Base-by-base conservation (phyloP, 495 filamentous ascomycete genomes). In the Penicillium robsamsonii region DNA sequence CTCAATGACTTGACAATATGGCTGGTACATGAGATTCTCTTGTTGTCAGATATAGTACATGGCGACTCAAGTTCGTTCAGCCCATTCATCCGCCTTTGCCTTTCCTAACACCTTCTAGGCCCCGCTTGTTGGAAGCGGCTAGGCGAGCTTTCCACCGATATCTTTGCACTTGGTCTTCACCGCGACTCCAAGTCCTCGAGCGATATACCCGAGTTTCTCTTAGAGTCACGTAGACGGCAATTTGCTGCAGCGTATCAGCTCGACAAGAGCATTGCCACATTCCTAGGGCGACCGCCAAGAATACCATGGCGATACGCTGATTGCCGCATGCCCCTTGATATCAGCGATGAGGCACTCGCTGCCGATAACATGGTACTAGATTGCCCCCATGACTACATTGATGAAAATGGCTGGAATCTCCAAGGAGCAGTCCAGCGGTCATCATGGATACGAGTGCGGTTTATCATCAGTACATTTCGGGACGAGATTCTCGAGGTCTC, bases 401-500 rank as follows among this genome's bases (percentile, higher is more conserved):
- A 84, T 54, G 58, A 60, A 4, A 63, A 74, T 15, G 81, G 80
- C 3, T 87, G 84, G 83, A 82, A 76, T 57, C 68, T 64, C 0
- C 64, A 71, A n/a, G 69, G 48, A 20, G 18, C 64, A 67, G 45
- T 62, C 66, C 57, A 64, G 57, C 31, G 69, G 55, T 33, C 78
- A 65, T 37, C 73, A 50, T 70, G 68, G 77, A 52, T 68, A 27
- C 71, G 84, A 22, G 69, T 79, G 0, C 77, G 81, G 27, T 73
- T 76, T 15, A 64, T 79, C 12, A 65, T 83, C 17, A 68, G 73
- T 5, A 62, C 67, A 1, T 72, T 85, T 5, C 70, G 78, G 0
- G 84, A 86, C 46, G 81, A 86, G 46, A 79, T 87, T 25, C 69
- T 87, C 2, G 77, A 84, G 46, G 68, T 85, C 20, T 79, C 82